Percentiles rank a stretch among this genome's conserved stretches.
phyloP scores from a whole-genome alignment of 1,284 basidiomycete species.

The Mycosarcoma maydis region DNA sequence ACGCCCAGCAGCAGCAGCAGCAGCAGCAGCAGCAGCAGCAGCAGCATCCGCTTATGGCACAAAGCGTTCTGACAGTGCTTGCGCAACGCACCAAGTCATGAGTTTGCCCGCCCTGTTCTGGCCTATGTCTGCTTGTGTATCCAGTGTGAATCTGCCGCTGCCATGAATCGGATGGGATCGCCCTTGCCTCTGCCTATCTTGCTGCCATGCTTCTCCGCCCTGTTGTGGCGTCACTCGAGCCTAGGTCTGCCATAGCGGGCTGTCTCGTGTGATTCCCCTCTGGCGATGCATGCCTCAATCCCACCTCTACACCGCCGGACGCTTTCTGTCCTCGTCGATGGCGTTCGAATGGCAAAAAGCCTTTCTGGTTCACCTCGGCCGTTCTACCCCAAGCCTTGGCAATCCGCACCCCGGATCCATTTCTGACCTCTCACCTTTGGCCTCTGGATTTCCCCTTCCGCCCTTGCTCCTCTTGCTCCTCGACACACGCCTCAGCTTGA shows the following conservation, averaged over 20 bases:
- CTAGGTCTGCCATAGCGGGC: too few species aligned
- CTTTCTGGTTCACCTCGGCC: background rate
- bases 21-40: too few species aligned
- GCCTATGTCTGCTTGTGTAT: background rate
- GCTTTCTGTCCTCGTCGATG: background rate
- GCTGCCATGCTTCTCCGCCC: background rate
- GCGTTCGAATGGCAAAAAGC: background rate
- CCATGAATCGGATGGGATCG: background rate
- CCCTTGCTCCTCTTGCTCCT: too few species aligned
- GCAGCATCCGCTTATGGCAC: too few species aligned
- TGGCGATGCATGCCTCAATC: background rate
- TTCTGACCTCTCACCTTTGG: background rate
- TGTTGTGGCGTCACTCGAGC: too few species aligned
- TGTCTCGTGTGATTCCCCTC: background rate
- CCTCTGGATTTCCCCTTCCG: background rate
- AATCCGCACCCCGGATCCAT: constrained; percentile 1
- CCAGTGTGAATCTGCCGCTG: background rate
- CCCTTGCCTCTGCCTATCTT: background rate
- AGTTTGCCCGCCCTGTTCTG: background rate
- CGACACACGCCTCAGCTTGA: background rate
- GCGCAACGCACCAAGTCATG: too few species aligned
- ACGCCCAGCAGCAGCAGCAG: too few species aligned
- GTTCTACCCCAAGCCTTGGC: background rate
- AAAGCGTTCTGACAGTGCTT: too few species aligned
- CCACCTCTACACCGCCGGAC: too few species aligned